A percentile compares a stretch with the other conserved stretches of the same genome.
Conservation (phyloP, 352 stramenopile genomes). For the Globisporangium rhizosaccharum region DNA sequence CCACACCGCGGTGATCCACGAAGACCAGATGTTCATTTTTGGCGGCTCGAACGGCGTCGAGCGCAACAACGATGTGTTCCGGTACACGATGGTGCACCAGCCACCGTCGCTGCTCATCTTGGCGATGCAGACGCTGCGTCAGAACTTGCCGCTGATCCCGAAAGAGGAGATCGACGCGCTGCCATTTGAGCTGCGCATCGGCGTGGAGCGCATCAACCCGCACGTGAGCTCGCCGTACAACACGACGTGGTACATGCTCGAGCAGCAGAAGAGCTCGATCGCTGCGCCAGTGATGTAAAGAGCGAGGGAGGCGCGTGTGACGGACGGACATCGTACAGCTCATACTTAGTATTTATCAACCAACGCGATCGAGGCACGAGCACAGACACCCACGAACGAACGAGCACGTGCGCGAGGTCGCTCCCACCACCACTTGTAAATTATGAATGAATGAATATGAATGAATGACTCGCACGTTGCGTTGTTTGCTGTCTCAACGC, state of each 20-base stretch:
- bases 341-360: constrained; percentile 58
- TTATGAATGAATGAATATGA: constrained; percentile 19
- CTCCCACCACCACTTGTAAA: constrained; percentile 14
- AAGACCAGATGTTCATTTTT: constrained; percentile 78
- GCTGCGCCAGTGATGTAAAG: constrained; percentile 40
- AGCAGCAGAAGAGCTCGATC: constrained; percentile 37
- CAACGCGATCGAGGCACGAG: constrained; percentile 8
- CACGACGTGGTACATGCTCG: constrained; percentile 55
- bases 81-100: constrained; percentile 54
- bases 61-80: constrained; percentile 78
- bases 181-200: constrained; percentile 56
- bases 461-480: background rate
- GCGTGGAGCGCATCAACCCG: constrained; percentile 68
- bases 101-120: constrained; percentile 62
- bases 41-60: constrained; percentile 80
- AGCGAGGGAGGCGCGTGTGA: background rate
- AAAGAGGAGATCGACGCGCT: constrained; percentile 39
- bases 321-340: constrained; percentile 12
- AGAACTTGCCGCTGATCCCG: constrained; percentile 33
- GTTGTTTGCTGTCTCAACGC: background rate
- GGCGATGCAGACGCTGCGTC: constrained; percentile 58
- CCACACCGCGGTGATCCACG: constrained; percentile 69
- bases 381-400: background rate
- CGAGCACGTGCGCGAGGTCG: background rate
- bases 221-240: constrained; percentile 59